Percentiles rank a stretch among this genome's conserved stretches.
phyloP scores from a whole-genome alignment of 768 basidiomycete genomes.

The Phlebiopsis flavidoalba region DNA sequence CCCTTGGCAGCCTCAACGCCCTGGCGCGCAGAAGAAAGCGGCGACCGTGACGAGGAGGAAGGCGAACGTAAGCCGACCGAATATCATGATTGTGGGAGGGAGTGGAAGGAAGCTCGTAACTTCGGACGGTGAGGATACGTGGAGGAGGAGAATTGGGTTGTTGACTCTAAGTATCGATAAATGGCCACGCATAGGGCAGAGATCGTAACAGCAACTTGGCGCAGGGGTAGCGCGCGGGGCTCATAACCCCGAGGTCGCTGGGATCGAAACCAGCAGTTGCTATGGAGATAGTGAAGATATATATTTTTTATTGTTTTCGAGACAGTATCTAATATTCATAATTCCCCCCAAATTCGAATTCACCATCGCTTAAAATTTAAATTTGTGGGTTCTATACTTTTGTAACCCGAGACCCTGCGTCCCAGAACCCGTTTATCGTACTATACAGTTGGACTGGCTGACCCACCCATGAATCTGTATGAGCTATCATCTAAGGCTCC shows the following conservation, averaged over 20 bases:
- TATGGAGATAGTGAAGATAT: background rate
- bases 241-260: constrained; percentile 25
- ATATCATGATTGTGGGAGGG: constrained; percentile 37
- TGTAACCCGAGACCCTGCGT: too few species aligned
- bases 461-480: too few species aligned
- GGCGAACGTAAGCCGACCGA: constrained; percentile 56
- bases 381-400: too few species aligned
- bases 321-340: too few species aligned
- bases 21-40: constrained; percentile 66
- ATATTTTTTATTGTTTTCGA: background rate
- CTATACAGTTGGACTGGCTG: too few species aligned
- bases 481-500: too few species aligned
- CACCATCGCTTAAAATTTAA: too few species aligned
- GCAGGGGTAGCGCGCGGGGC: constrained; percentile 23
- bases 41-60: constrained; percentile 59
- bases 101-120: background rate
- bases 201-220: constrained; percentile 15
- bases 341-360: too few species aligned
- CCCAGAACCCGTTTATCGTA: too few species aligned
- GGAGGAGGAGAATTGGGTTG: too few species aligned
- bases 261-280: constrained; percentile 23
- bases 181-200: too few species aligned
- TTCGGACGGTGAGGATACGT: background rate
- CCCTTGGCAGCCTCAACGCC: constrained; percentile 79
- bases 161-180: too few species aligned